A percentile compares a stretch with the other conserved stretches of the same genome.
These are phyloP conservation scores for Mucor mucedo DNA, from an alignment of 371 early-diverging fungal species.

Conservation along the genomic window DNA sequence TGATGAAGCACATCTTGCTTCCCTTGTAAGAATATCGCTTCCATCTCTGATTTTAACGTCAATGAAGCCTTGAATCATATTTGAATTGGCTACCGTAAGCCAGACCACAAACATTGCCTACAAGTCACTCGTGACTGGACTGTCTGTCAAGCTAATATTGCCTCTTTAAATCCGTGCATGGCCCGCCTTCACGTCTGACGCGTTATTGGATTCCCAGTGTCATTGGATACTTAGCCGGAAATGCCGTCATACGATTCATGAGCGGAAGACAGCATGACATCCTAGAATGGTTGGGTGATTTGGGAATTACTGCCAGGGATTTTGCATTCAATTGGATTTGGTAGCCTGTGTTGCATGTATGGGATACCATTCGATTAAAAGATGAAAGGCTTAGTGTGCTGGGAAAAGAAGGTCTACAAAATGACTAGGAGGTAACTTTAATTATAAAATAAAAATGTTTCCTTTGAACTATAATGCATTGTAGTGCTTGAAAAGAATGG, in stretches of 20 bases:
- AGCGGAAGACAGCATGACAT: conserved; percentile 58
- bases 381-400: conserved; percentile 76
- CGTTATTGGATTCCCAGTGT: conserved; percentile 70
- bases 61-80: neutral
- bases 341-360: conserved; percentile 75
- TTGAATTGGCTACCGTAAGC: too few relatives aligned
- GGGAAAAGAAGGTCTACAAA: conserved; percentile 74
- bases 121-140: conserved; percentile 1
- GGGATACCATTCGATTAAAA: conserved; percentile 81
- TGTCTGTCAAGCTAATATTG: neutral
- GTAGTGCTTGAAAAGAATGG: conserved; percentile 88
- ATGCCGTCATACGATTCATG: conserved; percentile 26
- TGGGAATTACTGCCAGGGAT: conserved; percentile 54
- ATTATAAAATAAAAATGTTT: too few relatives aligned
- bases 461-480: neutral
- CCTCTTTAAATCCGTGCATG: conserved; percentile 25
- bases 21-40: neutral
- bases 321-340: conserved; percentile 80
- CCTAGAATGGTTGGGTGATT: conserved; percentile 43
- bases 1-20: conserved; percentile 2
- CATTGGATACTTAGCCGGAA: conserved; percentile 42
- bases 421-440: conserved; percentile 74
- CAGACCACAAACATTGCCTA: neutral
- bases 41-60: neutral
- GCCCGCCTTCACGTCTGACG: conserved; percentile 47